These are phyloP conservation scores for Penicillium sp. DNA, from an alignment of 2,329 filamentous ascomycete species.

Conservation along the genomic window DNA sequence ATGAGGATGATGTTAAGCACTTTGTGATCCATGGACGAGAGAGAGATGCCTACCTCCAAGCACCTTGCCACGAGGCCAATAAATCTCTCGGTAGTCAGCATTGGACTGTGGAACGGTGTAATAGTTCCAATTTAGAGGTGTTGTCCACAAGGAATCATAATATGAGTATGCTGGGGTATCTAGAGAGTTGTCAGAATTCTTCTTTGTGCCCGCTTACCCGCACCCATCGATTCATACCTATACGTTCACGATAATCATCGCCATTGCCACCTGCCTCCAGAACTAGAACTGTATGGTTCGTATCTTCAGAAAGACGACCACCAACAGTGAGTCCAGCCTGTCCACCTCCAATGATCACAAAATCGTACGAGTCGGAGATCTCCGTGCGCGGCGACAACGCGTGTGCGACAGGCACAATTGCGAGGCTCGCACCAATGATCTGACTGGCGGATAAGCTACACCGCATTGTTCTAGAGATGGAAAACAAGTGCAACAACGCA, in stretches of 20 bases:
- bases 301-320: slow-evolving; percentile 44
- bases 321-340: slow-evolving; percentile 54
- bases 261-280: slow-evolving; percentile 34
- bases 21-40: not conserved
- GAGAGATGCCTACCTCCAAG: slow-evolving; percentile 29
- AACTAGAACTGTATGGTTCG: slow-evolving; percentile 35
- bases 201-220: not conserved
- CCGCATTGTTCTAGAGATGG: not conserved
- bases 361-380: slow-evolving; percentile 31
- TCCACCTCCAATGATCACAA: slow-evolving; percentile 54
- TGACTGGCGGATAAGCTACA: not conserved
- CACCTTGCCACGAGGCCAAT: slow-evolving; percentile 37
- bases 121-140: slow-evolving; percentile 36
- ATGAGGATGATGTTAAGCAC: not conserved
- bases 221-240: slow-evolving; percentile 25
- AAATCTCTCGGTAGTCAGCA: slow-evolving; percentile 29
- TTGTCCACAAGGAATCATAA: slow-evolving; percentile 37
- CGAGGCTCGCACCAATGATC: slow-evolving; percentile 1
- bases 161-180: slow-evolving; percentile 37
- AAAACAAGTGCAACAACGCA: not conserved
- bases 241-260: slow-evolving; percentile 34
- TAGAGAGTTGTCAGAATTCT: slow-evolving; percentile 11
- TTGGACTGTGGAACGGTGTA: slow-evolving; percentile 31
- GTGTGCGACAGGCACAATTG: slow-evolving; percentile 18
- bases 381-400: slow-evolving; percentile 28